phyloP scores from a whole-genome alignment of 1,284 basidiomycete species.

The Ganoderma lingzhi region DNA sequence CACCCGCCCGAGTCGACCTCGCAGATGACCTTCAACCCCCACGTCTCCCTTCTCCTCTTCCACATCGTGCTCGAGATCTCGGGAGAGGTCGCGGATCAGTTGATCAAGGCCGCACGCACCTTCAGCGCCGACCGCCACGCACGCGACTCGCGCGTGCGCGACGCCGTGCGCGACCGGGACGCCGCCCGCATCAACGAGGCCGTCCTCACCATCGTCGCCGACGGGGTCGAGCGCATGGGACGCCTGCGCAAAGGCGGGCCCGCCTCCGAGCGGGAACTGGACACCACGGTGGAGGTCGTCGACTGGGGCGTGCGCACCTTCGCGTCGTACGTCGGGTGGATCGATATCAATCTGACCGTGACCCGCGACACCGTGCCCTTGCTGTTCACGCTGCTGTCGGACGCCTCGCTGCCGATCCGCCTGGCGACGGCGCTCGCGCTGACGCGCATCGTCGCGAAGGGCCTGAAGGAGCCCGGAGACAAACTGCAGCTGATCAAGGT shows the following conservation, averaged over 20 bases:
- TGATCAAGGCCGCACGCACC: constrained; percentile 84
- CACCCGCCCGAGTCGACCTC: constrained; percentile 63
- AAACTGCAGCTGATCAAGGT: constrained; percentile 93
- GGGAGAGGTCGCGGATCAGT: constrained; percentile 91
- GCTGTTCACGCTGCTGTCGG: constrained; percentile 88
- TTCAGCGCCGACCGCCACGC: constrained; percentile 75
- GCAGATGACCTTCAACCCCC: constrained; percentile 72
- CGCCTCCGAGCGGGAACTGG: constrained; percentile 57
- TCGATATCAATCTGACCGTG: constrained; percentile 96
- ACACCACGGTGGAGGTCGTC: constrained; percentile 79
- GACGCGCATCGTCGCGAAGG: constrained; percentile 88
- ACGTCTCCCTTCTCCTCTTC: constrained; percentile 87
- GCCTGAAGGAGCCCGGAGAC: constrained; percentile 91
- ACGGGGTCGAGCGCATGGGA: constrained; percentile 71
- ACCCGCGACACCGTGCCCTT: constrained; percentile 90
- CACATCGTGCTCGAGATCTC: constrained; percentile 92
- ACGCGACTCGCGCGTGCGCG: constrained; percentile 85
- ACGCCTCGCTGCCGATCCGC: constrained; percentile 81
- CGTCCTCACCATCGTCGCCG: constrained; percentile 84
- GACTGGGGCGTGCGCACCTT: constrained; percentile 93
- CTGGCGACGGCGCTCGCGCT: constrained; percentile 86
- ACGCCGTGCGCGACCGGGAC: constrained; percentile 91
- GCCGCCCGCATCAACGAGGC: constrained; percentile 90
- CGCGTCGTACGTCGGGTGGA: constrained; percentile 97
- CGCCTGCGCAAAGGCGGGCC: constrained; percentile 58